Base-by-base conservation (phyloP, 768 basidiomycete genomes). In the Exsudoporus frostii region DNA sequence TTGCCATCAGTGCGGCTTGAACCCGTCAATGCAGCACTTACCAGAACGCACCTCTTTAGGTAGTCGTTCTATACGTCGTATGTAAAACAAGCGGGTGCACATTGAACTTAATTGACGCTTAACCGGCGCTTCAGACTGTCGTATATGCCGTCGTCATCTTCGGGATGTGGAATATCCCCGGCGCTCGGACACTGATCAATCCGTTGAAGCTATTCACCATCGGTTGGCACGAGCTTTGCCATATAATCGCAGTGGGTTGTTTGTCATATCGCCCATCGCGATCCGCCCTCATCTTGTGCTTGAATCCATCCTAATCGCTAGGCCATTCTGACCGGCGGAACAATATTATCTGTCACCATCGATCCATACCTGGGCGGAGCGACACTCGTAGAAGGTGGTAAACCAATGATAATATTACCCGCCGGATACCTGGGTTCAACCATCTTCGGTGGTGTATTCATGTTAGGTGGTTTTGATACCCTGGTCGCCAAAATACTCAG, bases 401-500 rank as follows among this genome's bases (percentile, higher is more conserved):
- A 77, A 51, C 85, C 89, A 10, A 73, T 80, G 6, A 76, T 85
- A 54, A 89, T 91, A 56, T 78, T 93, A 32, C 75, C 85, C 10
- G 79, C 91, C 9, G 91, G 92, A 25, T 94, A 94, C 68, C 66
- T 92, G 32, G 92, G 92, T 19, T 92, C 90, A 11, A 84, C 88
- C 9, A 68, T 93, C 10, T 76, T 94, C 24, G 92, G 92, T 17
- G 92, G 86, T 5, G 75, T 86, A n/a, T 88, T 94, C 61, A 78
- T 92, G 22, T 75, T 93, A 25, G 88, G 85, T 36, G 90, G 90
- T 17, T 94, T 90, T 76, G 87, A 93, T 66, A 93, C 88, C 3
- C 82, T 96, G 17, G 88, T 92, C 13, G 88, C 93, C 32, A 98
- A 98, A 71, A 83, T 97, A 53, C 82, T 93, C 69, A 94, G 92